phyloP scores from a whole-genome alignment of 306 rosid genomes.

The Castanopsis chinensis region DNA sequence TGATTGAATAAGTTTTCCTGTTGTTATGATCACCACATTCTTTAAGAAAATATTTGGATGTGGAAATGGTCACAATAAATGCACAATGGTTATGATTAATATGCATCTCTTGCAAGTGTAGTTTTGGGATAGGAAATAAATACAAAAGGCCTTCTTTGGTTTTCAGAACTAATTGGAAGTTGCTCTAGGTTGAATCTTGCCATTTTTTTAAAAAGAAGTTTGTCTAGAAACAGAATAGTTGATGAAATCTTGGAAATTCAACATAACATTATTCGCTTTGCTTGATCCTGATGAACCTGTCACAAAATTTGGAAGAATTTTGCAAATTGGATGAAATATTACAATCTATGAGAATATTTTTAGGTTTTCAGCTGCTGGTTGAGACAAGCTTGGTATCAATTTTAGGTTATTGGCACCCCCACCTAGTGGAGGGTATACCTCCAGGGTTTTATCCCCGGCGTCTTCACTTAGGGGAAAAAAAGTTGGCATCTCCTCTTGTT shows the following conservation, averaged over 20 bases:
- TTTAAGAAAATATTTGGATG: background rate
- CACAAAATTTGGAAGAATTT: background rate
- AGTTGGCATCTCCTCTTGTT: background rate
- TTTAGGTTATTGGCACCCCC: background rate
- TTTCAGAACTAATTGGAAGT: background rate
- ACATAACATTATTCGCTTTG: background rate
- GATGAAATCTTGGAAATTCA: background rate
- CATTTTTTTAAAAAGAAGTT: background rate
- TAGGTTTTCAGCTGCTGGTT: background rate
- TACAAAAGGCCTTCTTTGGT: background rate
- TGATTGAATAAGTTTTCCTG: slow-evolving; percentile 11
- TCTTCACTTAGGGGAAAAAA: no score
- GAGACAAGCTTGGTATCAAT: background rate
- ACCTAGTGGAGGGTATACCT: no score
- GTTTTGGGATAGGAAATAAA: background rate
- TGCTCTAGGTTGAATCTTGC: background rate
- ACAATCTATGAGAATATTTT: background rate
- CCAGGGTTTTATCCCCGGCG: no score
- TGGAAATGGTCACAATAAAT: background rate
- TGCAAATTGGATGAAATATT: background rate
- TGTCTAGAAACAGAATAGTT: background rate
- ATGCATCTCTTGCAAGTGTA: background rate
- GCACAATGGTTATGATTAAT: background rate
- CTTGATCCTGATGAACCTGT: background rate
- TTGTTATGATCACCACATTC: no score